Evolutionary conservation across 2,329 filamentous ascomycete genomes (phyloP).

Genomic region (Colletotrichum viniferum): DNA sequence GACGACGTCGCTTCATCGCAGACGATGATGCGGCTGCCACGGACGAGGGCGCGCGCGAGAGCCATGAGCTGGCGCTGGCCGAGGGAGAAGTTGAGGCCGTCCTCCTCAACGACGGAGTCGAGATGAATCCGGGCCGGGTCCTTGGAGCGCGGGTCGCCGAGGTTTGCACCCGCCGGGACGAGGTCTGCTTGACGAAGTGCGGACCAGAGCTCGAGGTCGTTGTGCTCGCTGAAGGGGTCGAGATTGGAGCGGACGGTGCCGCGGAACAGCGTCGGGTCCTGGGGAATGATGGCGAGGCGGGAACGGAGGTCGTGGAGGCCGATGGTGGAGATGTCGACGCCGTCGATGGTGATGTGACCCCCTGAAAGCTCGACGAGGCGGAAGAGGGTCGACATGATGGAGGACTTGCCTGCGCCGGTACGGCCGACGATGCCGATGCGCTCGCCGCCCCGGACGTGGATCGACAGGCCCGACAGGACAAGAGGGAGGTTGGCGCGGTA

Average conservation of each 20-base stretch:
- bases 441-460: conserved; percentile 78
- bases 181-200: conserved; percentile 80
- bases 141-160: conserved; percentile 24
- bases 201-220: conserved; percentile 78
- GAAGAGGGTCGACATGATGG: conserved; percentile 84
- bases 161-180: conserved; percentile 50
- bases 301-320: conserved; percentile 78
- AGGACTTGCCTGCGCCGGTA: conserved; percentile 82
- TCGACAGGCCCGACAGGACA: conserved; percentile 71
- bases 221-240: conserved; percentile 81
- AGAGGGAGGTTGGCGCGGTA: conserved; percentile 75
- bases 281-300: conserved; percentile 80
- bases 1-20: conserved; percentile 95
- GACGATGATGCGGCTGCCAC: conserved; percentile 88
- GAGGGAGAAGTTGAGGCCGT: conserved; percentile 94
- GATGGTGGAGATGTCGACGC: conserved; percentile 72
- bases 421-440: conserved; percentile 82
- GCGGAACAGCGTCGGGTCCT: conserved; percentile 83
- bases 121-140: conserved; percentile 73
- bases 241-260: conserved; percentile 81
- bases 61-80: conserved; percentile 97
- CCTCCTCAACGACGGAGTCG: conserved; percentile 86
- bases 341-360: conserved; percentile 69
- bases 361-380: conserved; percentile 71
- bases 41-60: conserved; percentile 86